phyloP scores from a whole-genome alignment of 495 filamentous ascomycete species.

The Daldinia childiae region DNA sequence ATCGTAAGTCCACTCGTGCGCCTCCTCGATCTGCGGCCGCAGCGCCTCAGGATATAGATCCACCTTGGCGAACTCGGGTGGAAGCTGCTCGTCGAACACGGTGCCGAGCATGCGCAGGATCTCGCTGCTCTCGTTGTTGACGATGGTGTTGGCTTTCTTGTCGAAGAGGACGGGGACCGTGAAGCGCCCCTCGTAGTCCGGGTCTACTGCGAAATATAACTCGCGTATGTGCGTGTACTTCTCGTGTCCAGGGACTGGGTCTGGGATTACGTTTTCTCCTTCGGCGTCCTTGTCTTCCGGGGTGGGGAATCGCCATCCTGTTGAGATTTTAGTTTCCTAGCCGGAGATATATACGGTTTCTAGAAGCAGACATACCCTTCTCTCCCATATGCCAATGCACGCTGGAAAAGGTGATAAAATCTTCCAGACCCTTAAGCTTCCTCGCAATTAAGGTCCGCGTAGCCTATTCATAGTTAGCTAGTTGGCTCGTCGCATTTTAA shows the following conservation, averaged over 20 bases:
- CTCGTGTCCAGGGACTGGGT: constrained; percentile 72
- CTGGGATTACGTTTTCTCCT: constrained; percentile 58
- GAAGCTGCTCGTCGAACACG: constrained; percentile 76
- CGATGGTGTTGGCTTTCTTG: constrained; percentile 73
- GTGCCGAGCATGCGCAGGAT: constrained; percentile 76
- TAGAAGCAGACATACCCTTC: constrained; percentile 46
- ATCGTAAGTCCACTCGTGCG: constrained; percentile 82
- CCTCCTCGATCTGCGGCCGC: constrained; percentile 70
- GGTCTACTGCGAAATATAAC: constrained; percentile 75
- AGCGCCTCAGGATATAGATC: constrained; percentile 72
- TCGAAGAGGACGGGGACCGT: constrained; percentile 84
- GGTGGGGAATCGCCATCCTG: constrained; percentile 85
- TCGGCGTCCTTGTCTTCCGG: constrained; percentile 66
- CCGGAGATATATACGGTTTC: too few species aligned
- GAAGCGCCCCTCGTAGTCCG: constrained; percentile 73
- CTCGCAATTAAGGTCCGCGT: constrained; percentile 78
- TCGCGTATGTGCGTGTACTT: constrained; percentile 65
- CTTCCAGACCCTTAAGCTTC: constrained; percentile 80
- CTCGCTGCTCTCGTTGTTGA: constrained; percentile 85
- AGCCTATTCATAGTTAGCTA: constrained; percentile 53
- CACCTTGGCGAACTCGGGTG: constrained; percentile 60
- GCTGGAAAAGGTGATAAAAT: constrained; percentile 72
- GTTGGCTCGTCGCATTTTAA: background rate
- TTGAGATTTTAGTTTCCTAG: constrained; percentile 8
- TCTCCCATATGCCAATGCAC: constrained; percentile 74